These are phyloP conservation scores for Tolypocladium tropicale DNA, from an alignment of 2,329 filamentous ascomycete species.

Conservation along the genomic window DNA sequence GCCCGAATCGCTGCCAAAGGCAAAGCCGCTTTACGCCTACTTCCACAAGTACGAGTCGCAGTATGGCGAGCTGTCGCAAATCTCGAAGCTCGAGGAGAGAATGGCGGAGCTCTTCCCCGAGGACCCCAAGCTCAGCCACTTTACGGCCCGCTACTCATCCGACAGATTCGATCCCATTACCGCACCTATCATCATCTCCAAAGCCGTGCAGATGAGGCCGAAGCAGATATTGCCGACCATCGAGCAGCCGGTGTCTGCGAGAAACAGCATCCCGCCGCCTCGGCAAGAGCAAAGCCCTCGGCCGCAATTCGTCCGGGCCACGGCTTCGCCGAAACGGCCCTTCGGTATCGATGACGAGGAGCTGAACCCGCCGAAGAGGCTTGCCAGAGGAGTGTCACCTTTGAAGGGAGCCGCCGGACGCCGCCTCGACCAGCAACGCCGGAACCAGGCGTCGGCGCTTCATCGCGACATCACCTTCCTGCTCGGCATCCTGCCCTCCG, in stretches of 20 bases:
- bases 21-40: constrained; percentile 79
- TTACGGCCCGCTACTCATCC: constrained; percentile 64
- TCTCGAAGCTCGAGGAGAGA: constrained; percentile 79
- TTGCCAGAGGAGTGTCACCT: constrained; percentile 82
- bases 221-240: constrained; percentile 45
- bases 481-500: constrained; percentile 64
- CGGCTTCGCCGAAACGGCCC: constrained; percentile 51
- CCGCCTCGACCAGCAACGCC: constrained; percentile 67
- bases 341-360: constrained; percentile 62
- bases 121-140: constrained; percentile 66
- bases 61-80: constrained; percentile 85
- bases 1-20: constrained; percentile 60
- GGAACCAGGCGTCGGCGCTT: constrained; percentile 55
- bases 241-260: constrained; percentile 36
- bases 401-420: constrained; percentile 84
- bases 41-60: constrained; percentile 94
- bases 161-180: constrained; percentile 69
- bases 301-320: constrained; percentile 34
- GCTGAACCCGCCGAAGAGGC: constrained; percentile 68
- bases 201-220: constrained; percentile 63
- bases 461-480: constrained; percentile 58
- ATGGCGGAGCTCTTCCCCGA: constrained; percentile 92
- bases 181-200: constrained; percentile 76
- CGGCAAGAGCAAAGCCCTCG: constrained; percentile 33
- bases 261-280: constrained; percentile 31